Base-by-base conservation (phyloP, 2,329 filamentous ascomycete species). In the Metarhizium album region DNA sequence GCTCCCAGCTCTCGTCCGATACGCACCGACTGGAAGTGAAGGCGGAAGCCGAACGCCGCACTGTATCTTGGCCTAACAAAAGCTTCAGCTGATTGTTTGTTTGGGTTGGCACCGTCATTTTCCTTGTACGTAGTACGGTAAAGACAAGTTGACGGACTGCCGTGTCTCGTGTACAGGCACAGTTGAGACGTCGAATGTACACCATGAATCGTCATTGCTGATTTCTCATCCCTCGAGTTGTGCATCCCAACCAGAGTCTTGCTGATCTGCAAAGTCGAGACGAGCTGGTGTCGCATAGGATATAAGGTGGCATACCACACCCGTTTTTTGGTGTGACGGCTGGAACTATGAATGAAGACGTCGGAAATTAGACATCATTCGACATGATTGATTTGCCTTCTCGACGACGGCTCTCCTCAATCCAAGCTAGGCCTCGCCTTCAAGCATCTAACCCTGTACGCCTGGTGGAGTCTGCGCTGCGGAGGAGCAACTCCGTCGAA, bases 11-110 rank as follows among this genome's bases (percentile, higher is more conserved):
- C 11, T 2, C 11, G 11, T 6, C 11, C 27, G 27, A 29, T 3
- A 40, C 35, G 16, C 37, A 40, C 7, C 37, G 16, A 22, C 6
- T 11, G 4, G 29, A 42, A 52, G 52, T 49, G 55, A 57, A 37
- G 51, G 47, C 45, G n/a, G 3, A 50, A 55, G 43, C 58, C 56
- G 37, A 40, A n/a, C 37, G 20, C n/a, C 37, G 37, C 16, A 16
- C 3, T 40, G 16, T 57, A 53, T 52, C 56, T 56, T 20, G 37
- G 20, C 18, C 20, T n/a, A 40, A 20, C 37, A 27, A 48, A 24
- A 13, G 14, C 46, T 8, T 27, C 22, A 27, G 22, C 11, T 40
- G 16, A 20, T 40, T 7, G 3, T 35, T 35, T 8, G 4, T 16
- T 40, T 22, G 8, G 37, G 20, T 40, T 20, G n/a, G 20, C 37